Percentiles rank a stretch among this genome's conserved stretches.
Conservation (phyloP, 1,139 yeast genomes). For the Meyerozyma smithsonii region DNA sequence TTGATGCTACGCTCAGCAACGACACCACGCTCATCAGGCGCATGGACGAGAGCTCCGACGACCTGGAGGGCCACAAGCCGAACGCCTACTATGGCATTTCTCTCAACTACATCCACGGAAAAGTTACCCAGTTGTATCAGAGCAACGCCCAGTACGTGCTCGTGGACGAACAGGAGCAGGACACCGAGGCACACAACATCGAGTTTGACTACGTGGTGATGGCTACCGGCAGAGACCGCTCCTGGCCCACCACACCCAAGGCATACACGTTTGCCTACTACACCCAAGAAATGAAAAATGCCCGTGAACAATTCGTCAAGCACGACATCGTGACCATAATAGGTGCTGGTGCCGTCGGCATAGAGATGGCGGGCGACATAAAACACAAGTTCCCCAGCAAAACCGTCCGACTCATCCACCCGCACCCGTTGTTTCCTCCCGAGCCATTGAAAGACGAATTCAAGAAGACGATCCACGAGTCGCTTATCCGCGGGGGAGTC, state of each 20-base stretch:
- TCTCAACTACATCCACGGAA: conserved; percentile 38
- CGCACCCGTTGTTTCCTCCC: conserved; percentile 36
- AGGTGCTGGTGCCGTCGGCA: conserved; percentile 51
- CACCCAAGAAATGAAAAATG: conserved; percentile 31
- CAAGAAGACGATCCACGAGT: conserved; percentile 21
- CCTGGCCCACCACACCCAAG: conserved; percentile 52
- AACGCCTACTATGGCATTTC: conserved; percentile 12
- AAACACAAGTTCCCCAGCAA: conserved; percentile 32
- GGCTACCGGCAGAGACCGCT: conserved; percentile 49
- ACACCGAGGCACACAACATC: conserved; percentile 14
- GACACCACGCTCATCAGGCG: conserved; percentile 15
- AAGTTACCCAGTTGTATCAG: conserved; percentile 26
- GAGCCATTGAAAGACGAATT: conserved; percentile 34
- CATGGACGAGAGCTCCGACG: conserved; percentile 8
- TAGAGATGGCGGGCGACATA: conserved; percentile 46
- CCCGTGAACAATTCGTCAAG: conserved; percentile 17
- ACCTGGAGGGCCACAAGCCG: conserved; percentile 4
- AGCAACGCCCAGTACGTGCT: conserved; percentile 21
- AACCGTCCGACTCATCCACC: conserved; percentile 36
- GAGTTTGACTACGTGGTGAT: conserved; percentile 46
- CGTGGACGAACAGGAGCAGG: conserved; percentile 9
- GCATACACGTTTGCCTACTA: conserved; percentile 26
- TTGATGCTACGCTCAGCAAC: conserved; percentile 23
- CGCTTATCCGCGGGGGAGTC: conserved; percentile 21
- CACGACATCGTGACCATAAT: conserved; percentile 29